A percentile compares a stretch with the other conserved stretches of the same genome.
Conservation (phyloP, 441 rosid species). For the Euphorbia schlechtendalii region DNA sequence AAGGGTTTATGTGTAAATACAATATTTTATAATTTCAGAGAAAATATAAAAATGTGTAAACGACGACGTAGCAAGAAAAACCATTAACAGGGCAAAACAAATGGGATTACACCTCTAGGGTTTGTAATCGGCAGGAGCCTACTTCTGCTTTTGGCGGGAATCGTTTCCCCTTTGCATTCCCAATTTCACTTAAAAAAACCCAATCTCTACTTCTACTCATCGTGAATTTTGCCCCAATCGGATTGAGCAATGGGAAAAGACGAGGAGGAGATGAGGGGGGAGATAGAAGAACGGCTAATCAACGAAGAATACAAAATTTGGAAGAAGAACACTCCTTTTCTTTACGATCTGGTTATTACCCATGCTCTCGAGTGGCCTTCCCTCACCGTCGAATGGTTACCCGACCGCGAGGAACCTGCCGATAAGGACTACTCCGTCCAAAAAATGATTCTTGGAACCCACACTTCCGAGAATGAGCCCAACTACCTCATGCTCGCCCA, state of each 20-base stretch:
- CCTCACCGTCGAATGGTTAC: constrained; percentile 92
- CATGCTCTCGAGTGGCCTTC: constrained; percentile 99
- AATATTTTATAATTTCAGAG: too few species aligned
- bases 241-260: constrained; percentile 63
- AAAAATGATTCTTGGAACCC: constrained; percentile 94
- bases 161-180: neutral
- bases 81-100: neutral
- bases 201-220: neutral
- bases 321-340: constrained; percentile 97
- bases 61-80: too few species aligned
- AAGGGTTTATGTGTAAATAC: too few species aligned
- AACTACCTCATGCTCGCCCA: constrained; percentile 92
- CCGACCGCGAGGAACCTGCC: constrained; percentile 84
- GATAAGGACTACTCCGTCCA: constrained; percentile 90
- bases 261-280: constrained; percentile 89
- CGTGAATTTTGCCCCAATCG: neutral
- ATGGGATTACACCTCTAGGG: neutral
- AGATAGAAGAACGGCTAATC: constrained; percentile 78
- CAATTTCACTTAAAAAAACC: neutral
- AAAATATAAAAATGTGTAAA: too few species aligned
- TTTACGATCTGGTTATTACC: constrained; percentile 89
- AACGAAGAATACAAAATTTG: constrained; percentile 97
- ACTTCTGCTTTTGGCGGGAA: constrained; percentile 19
- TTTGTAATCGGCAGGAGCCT: neutral
- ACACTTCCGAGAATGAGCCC: constrained; percentile 96